Evolutionary conservation across 2,329 filamentous ascomycete genomes (phyloP), one percentile per base, ranked within the genome.

Genomic region (Aspergillus uvarum): DNA sequence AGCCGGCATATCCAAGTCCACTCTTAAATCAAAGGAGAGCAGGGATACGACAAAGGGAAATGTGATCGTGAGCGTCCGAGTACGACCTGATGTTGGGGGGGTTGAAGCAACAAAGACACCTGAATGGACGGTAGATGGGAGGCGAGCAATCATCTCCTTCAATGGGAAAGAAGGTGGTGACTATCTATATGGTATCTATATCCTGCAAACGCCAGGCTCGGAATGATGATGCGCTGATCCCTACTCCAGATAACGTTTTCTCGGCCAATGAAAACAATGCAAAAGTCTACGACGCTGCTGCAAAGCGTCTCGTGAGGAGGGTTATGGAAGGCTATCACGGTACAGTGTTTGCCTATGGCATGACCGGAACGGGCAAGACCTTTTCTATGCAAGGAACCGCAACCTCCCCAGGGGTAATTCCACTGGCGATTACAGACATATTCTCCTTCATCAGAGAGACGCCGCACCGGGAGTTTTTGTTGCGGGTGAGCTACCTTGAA

Each of bases 271-370:
- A 99, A 73, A 91, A 97, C 74, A 99, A 99, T 74, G 87, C 91
- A 56, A 89, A 89, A 73, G 95, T 99, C 10, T 99, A 99, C 74
- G 95, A 99, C 77, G 88, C 94, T 64, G 91, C 87, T 50, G 95
- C 95, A 48, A 98, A 98, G 78, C 89, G 95, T 63, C 82, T 99
- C 54, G 95, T 99, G 51, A 89, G 95, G 67, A 85, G 95, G 70
- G 95, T 99, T 53, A 99, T 99, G 95, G 95, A 99, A 80, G 95
- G 95, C 47, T 99, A 98, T 74, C 94, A 98, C 71, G 95, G 94
- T 60, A 99, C 95, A 1, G 95, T 99, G 24, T 98, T 99, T 74
- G 94, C 94, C 19, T 99, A 99, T 75, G 95, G 95, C 72, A 98
- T 98, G 93, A 99, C 95, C 4, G 95, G 95, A 63, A 98, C 95